Evolutionary conservation across 2,329 filamentous ascomycete species (phyloP).

Genomic region (Pestalotiopsis sp.): DNA sequence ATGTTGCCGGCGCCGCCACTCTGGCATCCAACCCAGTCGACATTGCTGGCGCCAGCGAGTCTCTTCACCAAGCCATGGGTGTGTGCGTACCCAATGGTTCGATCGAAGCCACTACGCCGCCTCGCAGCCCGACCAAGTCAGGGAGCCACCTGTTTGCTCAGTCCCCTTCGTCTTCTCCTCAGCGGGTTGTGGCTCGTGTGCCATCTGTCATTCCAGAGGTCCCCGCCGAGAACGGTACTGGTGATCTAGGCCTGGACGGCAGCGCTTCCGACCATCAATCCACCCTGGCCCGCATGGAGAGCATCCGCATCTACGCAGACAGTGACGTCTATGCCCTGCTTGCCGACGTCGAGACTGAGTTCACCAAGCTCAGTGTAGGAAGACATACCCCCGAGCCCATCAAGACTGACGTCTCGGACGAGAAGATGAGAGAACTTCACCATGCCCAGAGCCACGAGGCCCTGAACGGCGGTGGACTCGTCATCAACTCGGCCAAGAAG

Average conservation of each 20-base stretch:
- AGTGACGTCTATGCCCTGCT: slow-evolving; percentile 67
- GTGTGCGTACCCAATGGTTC: slow-evolving; percentile 35
- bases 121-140: slow-evolving; percentile 56
- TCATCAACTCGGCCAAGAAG: slow-evolving; percentile 25
- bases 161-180: slow-evolving; percentile 46
- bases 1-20: slow-evolving; percentile 71
- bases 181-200: slow-evolving; percentile 52
- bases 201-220: slow-evolving; percentile 58
- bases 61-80: slow-evolving; percentile 42
- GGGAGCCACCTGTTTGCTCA: slow-evolving; percentile 31
- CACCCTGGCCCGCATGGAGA: slow-evolving; percentile 47
- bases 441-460: slow-evolving; percentile 53
- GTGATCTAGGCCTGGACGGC: slow-evolving; percentile 23
- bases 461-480: slow-evolving; percentile 34
- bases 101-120: slow-evolving; percentile 54
- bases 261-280: slow-evolving; percentile 26
- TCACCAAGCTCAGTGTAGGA: slow-evolving; percentile 44
- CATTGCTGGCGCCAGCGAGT: slow-evolving; percentile 37
- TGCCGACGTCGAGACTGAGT: slow-evolving; percentile 65
- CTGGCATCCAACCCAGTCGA: slow-evolving; percentile 37
- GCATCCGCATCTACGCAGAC: slow-evolving; percentile 68
- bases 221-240: slow-evolving; percentile 46
- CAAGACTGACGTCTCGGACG: slow-evolving; percentile 25
- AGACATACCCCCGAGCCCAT: slow-evolving; percentile 19
- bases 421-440: slow-evolving; percentile 42